Conservation (phyloP, 2,329 filamentous ascomycete genomes). For the Fusarium denticulatum region DNA sequence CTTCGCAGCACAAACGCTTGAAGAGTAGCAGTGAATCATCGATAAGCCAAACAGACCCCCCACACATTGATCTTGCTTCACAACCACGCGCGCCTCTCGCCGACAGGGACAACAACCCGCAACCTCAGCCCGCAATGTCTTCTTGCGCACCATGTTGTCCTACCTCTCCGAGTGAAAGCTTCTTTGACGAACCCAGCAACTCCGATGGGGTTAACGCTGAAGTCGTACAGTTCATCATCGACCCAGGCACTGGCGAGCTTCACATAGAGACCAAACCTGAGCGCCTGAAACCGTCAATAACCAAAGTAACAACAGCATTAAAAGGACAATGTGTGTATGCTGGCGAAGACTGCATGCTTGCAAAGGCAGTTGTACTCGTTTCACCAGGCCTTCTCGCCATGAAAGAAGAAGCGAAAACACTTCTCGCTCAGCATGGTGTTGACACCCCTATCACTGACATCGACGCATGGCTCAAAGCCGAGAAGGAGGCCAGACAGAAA, state of each 20-base stretch:
- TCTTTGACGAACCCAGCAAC: background rate
- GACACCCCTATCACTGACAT: slow-evolving; percentile 47
- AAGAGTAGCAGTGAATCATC: slow-evolving; percentile 2
- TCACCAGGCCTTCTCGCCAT: slow-evolving; percentile 52
- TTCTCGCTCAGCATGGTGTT: slow-evolving; percentile 57
- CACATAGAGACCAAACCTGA: background rate
- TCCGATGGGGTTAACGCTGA: background rate
- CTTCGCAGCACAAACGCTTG: slow-evolving; percentile 33
- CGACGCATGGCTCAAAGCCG: slow-evolving; percentile 46
- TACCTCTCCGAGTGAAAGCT: background rate
- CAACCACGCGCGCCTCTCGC: slow-evolving; percentile 34
- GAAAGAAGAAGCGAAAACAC: slow-evolving; percentile 47
- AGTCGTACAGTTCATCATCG: slow-evolving; percentile 3
- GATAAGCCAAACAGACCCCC: background rate
- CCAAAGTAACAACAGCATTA: background rate
- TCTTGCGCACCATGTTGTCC: background rate
- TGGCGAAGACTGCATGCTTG: slow-evolving; percentile 51
- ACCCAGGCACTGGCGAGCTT: background rate
- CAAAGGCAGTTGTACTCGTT: slow-evolving; percentile 52
- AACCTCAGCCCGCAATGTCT: slow-evolving; percentile 17
- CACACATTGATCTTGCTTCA: background rate
- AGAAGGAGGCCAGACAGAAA: slow-evolving; percentile 4
- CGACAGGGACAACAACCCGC: slow-evolving; percentile 40
- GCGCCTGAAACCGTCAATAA: background rate
- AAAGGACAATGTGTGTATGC: slow-evolving; percentile 46